Evolutionary conservation across 768 basidiomycete genomes (phyloP).

Genomic region (Mrakia gelida): DNA sequence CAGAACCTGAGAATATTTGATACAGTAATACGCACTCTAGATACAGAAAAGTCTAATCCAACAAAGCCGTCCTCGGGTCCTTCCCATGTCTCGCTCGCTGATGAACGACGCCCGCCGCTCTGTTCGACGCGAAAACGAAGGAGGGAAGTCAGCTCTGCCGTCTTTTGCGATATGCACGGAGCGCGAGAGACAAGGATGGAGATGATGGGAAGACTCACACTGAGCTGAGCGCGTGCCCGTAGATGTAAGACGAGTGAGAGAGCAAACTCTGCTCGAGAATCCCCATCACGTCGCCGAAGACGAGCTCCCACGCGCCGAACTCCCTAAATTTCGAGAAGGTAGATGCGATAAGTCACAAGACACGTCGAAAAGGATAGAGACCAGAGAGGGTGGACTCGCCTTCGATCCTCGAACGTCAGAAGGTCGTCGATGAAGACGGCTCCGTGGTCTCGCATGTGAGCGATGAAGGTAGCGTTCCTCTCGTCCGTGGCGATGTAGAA

Average conservation of each 20-base stretch:
- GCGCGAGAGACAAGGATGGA: neutral
- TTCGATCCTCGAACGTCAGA: neutral
- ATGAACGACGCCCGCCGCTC: conserved; percentile 22
- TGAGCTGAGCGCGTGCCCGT: conserved; percentile 1
- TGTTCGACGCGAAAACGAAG: neutral
- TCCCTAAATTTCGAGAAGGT: neutral
- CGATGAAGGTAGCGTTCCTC: conserved; percentile 44
- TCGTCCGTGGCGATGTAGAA: conserved; percentile 48
- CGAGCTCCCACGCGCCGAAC: neutral
- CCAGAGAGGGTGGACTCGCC: too few species aligned
- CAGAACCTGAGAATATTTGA: neutral
- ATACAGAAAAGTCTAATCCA: conserved; percentile 3
- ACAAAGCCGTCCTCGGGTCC: conserved; percentile 28
- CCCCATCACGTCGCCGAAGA: conserved; percentile 48
- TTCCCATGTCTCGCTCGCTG: conserved; percentile 26
- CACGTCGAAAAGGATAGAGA: neutral
- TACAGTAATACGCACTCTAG: neutral
- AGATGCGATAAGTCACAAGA: neutral
- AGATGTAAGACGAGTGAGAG: conserved; percentile 35
- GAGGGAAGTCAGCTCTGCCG: neutral
- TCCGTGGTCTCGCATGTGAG: conserved; percentile 44
- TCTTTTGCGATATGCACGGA: neutral
- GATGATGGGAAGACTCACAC: neutral
- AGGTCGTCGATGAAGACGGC: conserved; percentile 42
- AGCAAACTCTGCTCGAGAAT: conserved; percentile 50